phyloP scores from a whole-genome alignment of 2,329 filamentous ascomycete species.

The Fusarium avenaceum region DNA sequence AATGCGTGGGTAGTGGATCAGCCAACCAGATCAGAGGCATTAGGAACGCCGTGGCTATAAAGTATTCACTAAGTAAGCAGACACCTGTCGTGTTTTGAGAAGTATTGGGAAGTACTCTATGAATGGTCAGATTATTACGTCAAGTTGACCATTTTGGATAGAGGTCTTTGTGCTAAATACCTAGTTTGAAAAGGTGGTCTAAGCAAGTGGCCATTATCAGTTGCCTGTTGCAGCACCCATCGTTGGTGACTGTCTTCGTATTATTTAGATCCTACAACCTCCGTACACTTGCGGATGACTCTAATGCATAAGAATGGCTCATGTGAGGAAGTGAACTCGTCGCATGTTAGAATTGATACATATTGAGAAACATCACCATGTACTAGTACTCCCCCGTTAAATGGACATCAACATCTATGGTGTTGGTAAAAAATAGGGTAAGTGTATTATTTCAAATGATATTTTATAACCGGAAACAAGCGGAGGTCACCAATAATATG shows the following conservation, averaged over 20 bases:
- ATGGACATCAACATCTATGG: no score
- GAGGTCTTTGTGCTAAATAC: neutral
- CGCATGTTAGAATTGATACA: neutral
- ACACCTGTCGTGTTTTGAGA: neutral
- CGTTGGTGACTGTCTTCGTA: neutral
- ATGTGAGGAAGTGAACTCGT: neutral
- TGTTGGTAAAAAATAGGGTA: no score
- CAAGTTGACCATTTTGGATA: neutral
- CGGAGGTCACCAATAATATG: neutral
- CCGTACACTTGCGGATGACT: neutral
- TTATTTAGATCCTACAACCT: neutral
- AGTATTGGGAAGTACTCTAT: neutral
- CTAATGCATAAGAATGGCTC: no score
- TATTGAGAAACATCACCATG: no score
- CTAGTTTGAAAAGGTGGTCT: neutral
- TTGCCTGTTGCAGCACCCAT: neutral
- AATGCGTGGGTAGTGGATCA: constrained; percentile 11
- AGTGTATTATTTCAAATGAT: no score
- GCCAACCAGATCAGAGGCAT: neutral
- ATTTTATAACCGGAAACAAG: neutral
- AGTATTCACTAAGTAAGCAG: constrained; percentile 9
- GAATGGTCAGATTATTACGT: neutral
- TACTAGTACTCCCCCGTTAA: no score
- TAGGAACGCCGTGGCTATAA: constrained; percentile 23
- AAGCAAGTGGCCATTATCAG: neutral